These are phyloP conservation scores for Gaeumannomyces sp. DNA, from an alignment of 2,329 filamentous ascomycete genomes.

Conservation along the genomic window DNA sequence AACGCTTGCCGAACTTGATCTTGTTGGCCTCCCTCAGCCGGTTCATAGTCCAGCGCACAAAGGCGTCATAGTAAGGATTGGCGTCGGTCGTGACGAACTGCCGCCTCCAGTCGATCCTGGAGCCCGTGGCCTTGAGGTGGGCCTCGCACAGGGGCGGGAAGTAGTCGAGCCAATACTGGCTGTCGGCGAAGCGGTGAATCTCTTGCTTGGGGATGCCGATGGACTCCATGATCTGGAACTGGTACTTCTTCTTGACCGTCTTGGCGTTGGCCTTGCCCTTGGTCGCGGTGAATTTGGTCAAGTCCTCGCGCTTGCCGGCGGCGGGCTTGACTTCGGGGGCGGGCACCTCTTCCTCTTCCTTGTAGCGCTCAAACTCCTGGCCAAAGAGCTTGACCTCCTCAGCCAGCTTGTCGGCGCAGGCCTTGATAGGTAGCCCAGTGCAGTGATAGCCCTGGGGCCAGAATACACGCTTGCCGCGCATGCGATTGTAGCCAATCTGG, in stretches of 20 bases:
- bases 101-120: slow-evolving; percentile 86
- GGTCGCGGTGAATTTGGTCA: slow-evolving; percentile 85
- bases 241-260: slow-evolving; percentile 89
- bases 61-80: slow-evolving; percentile 94
- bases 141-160: slow-evolving; percentile 78
- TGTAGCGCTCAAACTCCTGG: slow-evolving; percentile 73
- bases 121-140: slow-evolving; percentile 78
- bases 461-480: slow-evolving; percentile 81
- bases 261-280: slow-evolving; percentile 89
- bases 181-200: slow-evolving; percentile 86
- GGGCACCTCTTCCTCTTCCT: slow-evolving; percentile 50
- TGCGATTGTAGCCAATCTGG: slow-evolving; percentile 74
- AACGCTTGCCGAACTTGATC: slow-evolving; percentile 75
- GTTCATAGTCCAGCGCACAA: slow-evolving; percentile 96
- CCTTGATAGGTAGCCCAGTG: slow-evolving; percentile 97
- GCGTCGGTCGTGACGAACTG: slow-evolving; percentile 92
- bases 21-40: slow-evolving; percentile 82
- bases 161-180: slow-evolving; percentile 74
- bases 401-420: slow-evolving; percentile 89
- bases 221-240: slow-evolving; percentile 85
- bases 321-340: slow-evolving; percentile 43
- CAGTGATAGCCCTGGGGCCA: slow-evolving; percentile 95
- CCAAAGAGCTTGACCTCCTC: slow-evolving; percentile 88
- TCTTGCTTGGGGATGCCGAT: slow-evolving; percentile 82
- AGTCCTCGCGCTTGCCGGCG: slow-evolving; percentile 56